These are phyloP conservation scores for Acanthamoeba royreba DNA, from an alignment of 208 protist species.

Conservation along the genomic window DNA sequence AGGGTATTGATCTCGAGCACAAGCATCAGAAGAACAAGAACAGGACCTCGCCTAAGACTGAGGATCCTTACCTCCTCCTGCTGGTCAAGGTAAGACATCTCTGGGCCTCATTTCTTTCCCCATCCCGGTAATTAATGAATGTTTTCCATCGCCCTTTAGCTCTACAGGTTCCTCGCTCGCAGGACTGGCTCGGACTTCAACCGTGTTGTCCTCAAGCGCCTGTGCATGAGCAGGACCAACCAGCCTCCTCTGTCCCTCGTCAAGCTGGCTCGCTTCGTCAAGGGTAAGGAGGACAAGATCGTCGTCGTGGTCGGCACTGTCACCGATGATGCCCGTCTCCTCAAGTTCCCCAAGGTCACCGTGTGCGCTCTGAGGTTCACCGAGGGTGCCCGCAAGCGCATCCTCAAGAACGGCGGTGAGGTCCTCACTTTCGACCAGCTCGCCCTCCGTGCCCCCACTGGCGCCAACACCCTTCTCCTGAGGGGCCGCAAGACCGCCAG, in stretches of 20 bases:
- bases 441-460: constrained; percentile 94
- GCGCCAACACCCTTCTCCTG: constrained; percentile 96
- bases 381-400: constrained; percentile 96
- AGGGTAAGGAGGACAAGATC: constrained; percentile 92
- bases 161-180: constrained; percentile 94
- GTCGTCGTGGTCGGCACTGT: constrained; percentile 98
- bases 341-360: constrained; percentile 89
- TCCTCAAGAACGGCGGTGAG: constrained; percentile 97
- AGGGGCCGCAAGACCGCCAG: constrained; percentile 91
- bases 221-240: constrained; percentile 96
- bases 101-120: background rate
- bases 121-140: background rate
- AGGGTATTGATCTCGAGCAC: constrained; percentile 73
- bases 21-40: constrained; percentile 68
- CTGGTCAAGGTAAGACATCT: constrained; percentile 89
- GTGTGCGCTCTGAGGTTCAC: constrained; percentile 98
- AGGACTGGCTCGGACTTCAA: constrained; percentile 98
- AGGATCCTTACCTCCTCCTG: constrained; percentile 97
- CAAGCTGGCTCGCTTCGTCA: constrained; percentile 86
- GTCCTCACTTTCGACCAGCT: constrained; percentile 99
- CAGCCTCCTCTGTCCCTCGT: constrained; percentile 94
- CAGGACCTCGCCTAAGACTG: constrained; percentile 91
- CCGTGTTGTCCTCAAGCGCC: constrained; percentile 94
- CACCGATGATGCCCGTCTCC: constrained; percentile 97
- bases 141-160: background rate